Conservation (phyloP, 2,329 filamentous ascomycete genomes). For the Monosporascus sp. region DNA sequence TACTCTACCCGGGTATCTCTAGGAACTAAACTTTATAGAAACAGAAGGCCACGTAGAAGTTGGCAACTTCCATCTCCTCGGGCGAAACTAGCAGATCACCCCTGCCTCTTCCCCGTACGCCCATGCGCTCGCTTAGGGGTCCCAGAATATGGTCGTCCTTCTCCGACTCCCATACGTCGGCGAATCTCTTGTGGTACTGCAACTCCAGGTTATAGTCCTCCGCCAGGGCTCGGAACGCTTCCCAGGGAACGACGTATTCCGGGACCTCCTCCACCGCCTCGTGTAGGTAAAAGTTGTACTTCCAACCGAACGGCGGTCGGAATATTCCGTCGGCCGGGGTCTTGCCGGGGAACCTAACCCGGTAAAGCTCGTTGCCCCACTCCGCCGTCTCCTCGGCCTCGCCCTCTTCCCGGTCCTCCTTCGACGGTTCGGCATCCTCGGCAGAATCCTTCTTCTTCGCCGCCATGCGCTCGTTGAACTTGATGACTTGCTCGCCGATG, state of each 20-base stretch:
- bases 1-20: not conserved
- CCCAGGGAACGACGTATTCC: slow-evolving; percentile 98
- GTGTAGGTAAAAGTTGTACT: slow-evolving; percentile 93
- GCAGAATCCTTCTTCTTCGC: slow-evolving; percentile 31
- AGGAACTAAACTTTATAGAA: slow-evolving; percentile 79
- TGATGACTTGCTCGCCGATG: slow-evolving; percentile 70
- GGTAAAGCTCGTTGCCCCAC: slow-evolving; percentile 93
- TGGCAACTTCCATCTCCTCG: slow-evolving; percentile 88
- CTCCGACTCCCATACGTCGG: slow-evolving; percentile 87
- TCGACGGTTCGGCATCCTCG: slow-evolving; percentile 21
- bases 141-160: slow-evolving; percentile 79
- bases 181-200: slow-evolving; percentile 87
- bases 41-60: slow-evolving; percentile 91
- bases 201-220: slow-evolving; percentile 96
- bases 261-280: slow-evolving; percentile 95
- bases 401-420: slow-evolving; percentile 46
- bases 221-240: slow-evolving; percentile 89
- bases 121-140: slow-evolving; percentile 90
- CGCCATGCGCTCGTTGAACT: slow-evolving; percentile 60
- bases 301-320: slow-evolving; percentile 93
- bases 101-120: slow-evolving; percentile 68
- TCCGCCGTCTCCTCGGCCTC: slow-evolving; percentile 62
- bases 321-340: slow-evolving; percentile 86
- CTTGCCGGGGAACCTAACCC: slow-evolving; percentile 78
- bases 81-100: slow-evolving; percentile 66